Base-by-base conservation (phyloP, 1,139 yeast genomes). In the Geotrichum fermentans region DNA sequence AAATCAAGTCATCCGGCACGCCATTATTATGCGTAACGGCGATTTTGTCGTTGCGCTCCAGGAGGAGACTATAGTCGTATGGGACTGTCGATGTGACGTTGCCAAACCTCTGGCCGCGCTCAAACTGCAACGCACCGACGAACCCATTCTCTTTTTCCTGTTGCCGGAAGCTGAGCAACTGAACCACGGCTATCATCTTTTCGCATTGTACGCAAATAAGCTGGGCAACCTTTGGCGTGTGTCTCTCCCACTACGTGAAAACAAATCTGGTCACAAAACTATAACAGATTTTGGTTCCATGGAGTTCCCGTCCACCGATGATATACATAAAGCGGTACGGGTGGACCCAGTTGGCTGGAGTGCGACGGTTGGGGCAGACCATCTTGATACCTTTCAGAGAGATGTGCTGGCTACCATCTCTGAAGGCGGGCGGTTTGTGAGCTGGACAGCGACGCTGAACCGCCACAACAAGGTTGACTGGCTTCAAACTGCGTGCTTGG, bases 321-420 rank as follows among this genome's bases (percentile, higher is more conserved):
- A 53, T 7, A 34, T 82, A 2, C 73, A 74, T 53, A 64, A 69
- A 20, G 77, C 83, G 5, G 73, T 82, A 1, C 71, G 80, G 0
- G 79, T 86, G 16, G 92, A 87, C 59, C 84, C 86, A 0, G 84
- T 79, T 3, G 83, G 83, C 17, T 73, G 75, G 73, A 66, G 55
- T 4, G 66, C 67, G 4, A 63, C 67, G 2, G 56, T 61, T 58
- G 73, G 40, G 65, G 70, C 57, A 52, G 68, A 44, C 61, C 65
- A 63, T 52, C 68, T 66, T 49, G 73, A 62, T 56, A 49, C 55
- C 7, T 63, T 56, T 42, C 78, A 69, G 52, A 68, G 79, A 51
- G 78, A 74, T 53, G 72, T 85, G 5, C 62, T 88, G 10, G 75
- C 89, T 0, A 71, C 80, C 0, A 78, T 84, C 4, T 78, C 83